Conservation (phyloP, 139 green algal genomes). For the Pleodorina starrii region DNA sequence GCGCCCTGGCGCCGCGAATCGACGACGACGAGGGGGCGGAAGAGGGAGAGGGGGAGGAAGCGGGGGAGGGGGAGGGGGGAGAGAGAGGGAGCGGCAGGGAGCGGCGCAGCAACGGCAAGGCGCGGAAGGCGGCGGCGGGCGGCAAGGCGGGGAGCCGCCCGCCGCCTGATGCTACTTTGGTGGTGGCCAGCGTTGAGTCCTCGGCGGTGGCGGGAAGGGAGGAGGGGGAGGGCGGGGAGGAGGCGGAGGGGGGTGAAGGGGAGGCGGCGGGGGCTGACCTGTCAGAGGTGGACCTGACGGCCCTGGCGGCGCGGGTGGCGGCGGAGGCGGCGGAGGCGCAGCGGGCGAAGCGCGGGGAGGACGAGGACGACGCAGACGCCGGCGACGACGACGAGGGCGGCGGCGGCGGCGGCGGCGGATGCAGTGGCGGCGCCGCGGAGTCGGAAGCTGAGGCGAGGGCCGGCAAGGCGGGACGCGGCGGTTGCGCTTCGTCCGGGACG, state of each 20-base stretch:
- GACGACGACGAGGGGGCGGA: conserved; percentile 8
- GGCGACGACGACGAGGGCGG: not conserved
- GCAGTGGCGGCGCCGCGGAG: not conserved
- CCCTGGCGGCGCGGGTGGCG: conserved; percentile 13
- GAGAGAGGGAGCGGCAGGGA: not conserved
- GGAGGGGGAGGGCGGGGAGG: not conserved
- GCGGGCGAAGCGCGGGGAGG: not conserved
- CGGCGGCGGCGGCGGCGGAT: not conserved
- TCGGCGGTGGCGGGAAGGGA: not conserved
- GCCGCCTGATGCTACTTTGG: not conserved
- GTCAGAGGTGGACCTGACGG: not conserved
- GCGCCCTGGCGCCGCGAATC: conserved; percentile 2
- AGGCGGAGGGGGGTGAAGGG: not conserved
- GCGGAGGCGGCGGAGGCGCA: not conserved
- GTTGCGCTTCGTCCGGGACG: too few relatives aligned
- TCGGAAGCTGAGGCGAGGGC: not conserved
- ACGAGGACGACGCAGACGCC: not conserved
- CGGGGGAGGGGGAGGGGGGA: not conserved
- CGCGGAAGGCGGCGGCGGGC: not conserved
- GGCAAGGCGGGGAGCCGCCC: not conserved
- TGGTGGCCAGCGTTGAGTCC: not conserved
- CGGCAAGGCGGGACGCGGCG: not conserved
- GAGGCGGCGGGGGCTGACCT: not conserved
- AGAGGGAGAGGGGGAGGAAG: not conserved
- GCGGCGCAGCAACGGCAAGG: not conserved